Evolutionary conservation across 306 rosid species (phyloP).

Genomic region (Lupinus albus): DNA sequence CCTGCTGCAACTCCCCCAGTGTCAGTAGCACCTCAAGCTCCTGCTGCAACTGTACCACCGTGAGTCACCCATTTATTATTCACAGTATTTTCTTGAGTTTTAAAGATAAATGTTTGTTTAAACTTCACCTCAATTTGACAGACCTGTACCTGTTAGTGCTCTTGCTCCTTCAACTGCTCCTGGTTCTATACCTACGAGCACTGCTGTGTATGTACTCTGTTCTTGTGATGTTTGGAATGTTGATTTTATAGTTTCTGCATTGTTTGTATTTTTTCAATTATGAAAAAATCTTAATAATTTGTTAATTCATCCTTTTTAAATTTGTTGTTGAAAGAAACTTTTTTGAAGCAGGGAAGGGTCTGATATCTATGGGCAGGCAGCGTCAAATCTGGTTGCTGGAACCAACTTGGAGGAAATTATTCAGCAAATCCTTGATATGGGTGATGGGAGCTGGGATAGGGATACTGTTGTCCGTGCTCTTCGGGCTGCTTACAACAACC

Average conservation of each 20-base stretch:
- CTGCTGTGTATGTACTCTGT: slow-evolving; percentile 51
- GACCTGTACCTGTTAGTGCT: slow-evolving; percentile 41
- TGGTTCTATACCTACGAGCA: slow-evolving; percentile 35
- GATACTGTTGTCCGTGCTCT: slow-evolving; percentile 87
- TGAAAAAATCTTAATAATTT: background rate
- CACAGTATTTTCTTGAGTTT: background rate
- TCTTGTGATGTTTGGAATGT: slow-evolving; percentile 10
- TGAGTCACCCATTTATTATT: slow-evolving; percentile 46
- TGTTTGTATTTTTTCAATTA: slow-evolving; percentile 23
- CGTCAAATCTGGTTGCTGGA: slow-evolving; percentile 90
- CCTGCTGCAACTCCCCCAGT: slow-evolving; percentile 48
- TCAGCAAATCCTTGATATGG: slow-evolving; percentile 85
- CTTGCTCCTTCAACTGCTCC: slow-evolving; percentile 21
- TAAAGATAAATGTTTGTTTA: slow-evolving; percentile 1
- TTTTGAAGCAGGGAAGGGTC: slow-evolving; percentile 60
- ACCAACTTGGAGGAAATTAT: slow-evolving; percentile 73
- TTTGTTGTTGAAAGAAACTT: slow-evolving; percentile 21
- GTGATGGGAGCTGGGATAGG: slow-evolving; percentile 94
- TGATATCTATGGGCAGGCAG: slow-evolving; percentile 79
- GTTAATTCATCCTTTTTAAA: slow-evolving; percentile 16
- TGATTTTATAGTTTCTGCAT: background rate
- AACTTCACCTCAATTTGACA: slow-evolving; percentile 45
- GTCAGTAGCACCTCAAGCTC: slow-evolving; percentile 46
- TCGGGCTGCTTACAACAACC: slow-evolving; percentile 93
- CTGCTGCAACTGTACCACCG: slow-evolving; percentile 47